phyloP scores from a whole-genome alignment of 225 moss, liverwort and hornwort genomes.

The Neckera pumila region DNA sequence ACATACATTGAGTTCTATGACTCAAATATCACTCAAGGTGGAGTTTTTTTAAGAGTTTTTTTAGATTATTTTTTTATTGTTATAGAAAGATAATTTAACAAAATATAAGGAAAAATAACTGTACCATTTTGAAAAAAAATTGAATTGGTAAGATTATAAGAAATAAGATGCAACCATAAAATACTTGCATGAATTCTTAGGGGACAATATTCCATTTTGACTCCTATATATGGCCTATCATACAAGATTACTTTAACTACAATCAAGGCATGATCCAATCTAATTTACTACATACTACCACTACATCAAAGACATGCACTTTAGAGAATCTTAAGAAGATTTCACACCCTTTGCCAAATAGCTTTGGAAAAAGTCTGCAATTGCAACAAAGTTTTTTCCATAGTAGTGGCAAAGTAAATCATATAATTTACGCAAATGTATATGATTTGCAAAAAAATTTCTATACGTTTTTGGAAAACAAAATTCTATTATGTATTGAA shows the following conservation, averaged over 20 bases:
- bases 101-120: accelerated
- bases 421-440: accelerated
- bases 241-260: not conserved
- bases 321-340: not conserved
- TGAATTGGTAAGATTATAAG: not conserved
- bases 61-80: not conserved
- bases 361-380: not conserved
- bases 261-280: not conserved
- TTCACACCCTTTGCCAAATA: not conserved
- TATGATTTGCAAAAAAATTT: not conserved
- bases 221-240: not conserved
- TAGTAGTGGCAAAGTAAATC: not conserved
- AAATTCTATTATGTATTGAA: too few relatives aligned
- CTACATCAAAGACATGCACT: not conserved
- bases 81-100: not conserved
- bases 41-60: not conserved
- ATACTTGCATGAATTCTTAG: not conserved
- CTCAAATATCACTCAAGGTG: too few relatives aligned
- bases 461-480: not conserved
- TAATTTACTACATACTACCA: not conserved
- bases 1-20: too few relatives aligned
- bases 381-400: accelerated
- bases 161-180: not conserved
- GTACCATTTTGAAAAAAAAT: not conserved
- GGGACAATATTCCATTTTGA: not conserved